phyloP scores from a whole-genome alignment of 495 filamentous ascomycete species.

The Penicillium lagena region DNA sequence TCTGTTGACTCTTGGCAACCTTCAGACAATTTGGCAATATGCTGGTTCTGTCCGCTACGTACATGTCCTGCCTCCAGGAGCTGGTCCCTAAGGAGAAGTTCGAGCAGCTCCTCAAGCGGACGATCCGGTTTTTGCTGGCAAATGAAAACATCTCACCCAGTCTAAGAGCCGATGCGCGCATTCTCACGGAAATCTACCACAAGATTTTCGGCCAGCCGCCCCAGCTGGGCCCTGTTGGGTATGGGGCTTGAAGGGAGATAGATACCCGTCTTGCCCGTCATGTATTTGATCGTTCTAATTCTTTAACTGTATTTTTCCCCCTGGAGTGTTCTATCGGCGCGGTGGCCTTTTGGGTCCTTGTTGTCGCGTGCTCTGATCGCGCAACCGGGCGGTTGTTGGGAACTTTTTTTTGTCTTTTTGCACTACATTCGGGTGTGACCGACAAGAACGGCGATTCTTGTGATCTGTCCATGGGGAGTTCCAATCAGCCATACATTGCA shows the following conservation, averaged over 20 bases:
- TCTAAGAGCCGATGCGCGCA: slow-evolving; percentile 58
- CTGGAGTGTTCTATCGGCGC: no score
- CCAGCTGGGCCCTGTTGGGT: slow-evolving; percentile 6
- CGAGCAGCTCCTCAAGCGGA: slow-evolving; percentile 46
- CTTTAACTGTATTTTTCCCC: no score
- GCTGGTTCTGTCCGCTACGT: slow-evolving; percentile 77
- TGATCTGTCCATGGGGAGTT: neutral
- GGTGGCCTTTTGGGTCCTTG: no score
- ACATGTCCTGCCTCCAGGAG: slow-evolving; percentile 47
- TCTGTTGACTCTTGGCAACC: slow-evolving; percentile 2
- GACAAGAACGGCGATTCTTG: no score
- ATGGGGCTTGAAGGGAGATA: neutral
- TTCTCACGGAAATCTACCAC: slow-evolving; percentile 56
- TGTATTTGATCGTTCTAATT: slow-evolving; percentile 1
- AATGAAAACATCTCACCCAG: slow-evolving; percentile 61
- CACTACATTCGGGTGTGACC: neutral
- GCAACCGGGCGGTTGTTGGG: neutral
- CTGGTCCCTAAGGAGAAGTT: slow-evolving; percentile 48
- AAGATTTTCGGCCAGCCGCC: slow-evolving; percentile 37
- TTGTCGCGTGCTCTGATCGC: no score
- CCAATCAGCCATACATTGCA: slow-evolving; percentile 1
- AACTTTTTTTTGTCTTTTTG: neutral
- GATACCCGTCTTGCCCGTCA: no score
- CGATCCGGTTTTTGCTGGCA: slow-evolving; percentile 61
- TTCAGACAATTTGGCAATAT: slow-evolving; percentile 94